Percentiles rank a stretch among this genome's conserved stretches.
Conservation (phyloP, 2,329 filamentous ascomycete species). For the Phoma herbarum region DNA sequence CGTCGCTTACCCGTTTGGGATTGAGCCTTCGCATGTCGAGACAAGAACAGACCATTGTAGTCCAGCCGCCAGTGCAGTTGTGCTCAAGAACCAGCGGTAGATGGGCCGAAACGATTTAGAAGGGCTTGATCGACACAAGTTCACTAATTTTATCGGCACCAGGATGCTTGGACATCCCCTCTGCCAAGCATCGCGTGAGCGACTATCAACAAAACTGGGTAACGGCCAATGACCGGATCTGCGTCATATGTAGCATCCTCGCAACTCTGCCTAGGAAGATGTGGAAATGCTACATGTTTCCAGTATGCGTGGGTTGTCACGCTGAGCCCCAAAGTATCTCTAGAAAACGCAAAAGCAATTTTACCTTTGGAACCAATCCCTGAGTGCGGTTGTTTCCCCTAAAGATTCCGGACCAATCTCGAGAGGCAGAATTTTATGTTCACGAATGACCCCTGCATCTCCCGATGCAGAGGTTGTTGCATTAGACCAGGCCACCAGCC, state of each 20-base stretch:
- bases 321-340: neutral
- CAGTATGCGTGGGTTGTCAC: neutral
- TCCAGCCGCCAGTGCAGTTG: neutral
- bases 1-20: neutral
- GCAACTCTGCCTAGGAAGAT: neutral
- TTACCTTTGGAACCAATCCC: neutral
- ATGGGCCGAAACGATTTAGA: neutral
- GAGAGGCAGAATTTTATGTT: neutral
- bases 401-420: neutral
- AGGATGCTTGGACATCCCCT: neutral
- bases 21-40: neutral
- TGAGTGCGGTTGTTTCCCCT: neutral
- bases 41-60: neutral
- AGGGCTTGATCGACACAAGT: neutral
- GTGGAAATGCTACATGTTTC: neutral
- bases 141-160: neutral
- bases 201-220: neutral
- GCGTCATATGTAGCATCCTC: neutral
- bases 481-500: slow-evolving; percentile 6
- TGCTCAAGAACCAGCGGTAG: neutral
- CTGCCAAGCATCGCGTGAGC: neutral
- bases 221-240: neutral
- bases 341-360: neutral
- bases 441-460: slow-evolving; percentile 4
- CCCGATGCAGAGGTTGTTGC: slow-evolving; percentile 6